phyloP scores from a whole-genome alignment of 2,329 filamentous ascomycete species.

The Pseudopithomyces chartarum region DNA sequence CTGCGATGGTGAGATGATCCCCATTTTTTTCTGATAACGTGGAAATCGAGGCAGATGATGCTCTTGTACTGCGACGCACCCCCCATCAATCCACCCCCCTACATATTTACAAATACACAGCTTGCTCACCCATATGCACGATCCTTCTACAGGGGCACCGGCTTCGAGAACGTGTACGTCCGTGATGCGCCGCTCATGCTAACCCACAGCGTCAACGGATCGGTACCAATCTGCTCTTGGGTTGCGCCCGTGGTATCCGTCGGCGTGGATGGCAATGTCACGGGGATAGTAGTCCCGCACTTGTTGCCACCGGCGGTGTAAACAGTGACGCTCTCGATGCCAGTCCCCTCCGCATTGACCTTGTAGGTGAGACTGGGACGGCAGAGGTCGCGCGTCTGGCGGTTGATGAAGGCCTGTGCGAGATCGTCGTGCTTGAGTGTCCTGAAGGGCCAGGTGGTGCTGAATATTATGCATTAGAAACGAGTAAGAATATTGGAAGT shows the following conservation, averaged over 20 bases:
- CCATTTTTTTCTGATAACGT: no score
- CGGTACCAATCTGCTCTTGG: constrained; percentile 59
- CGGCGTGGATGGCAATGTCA: constrained; percentile 57
- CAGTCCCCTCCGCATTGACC: constrained; percentile 48
- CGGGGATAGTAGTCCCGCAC: constrained; percentile 58
- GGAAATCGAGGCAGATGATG: no score
- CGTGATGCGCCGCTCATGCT: constrained; percentile 43
- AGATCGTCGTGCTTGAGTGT: constrained; percentile 63
- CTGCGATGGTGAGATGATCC: no score
- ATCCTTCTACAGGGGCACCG: constrained; percentile 28
- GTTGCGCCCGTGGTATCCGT: constrained; percentile 51
- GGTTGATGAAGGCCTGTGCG: constrained; percentile 57
- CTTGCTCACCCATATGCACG: neutral
- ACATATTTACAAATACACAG: neutral
- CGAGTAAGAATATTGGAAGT: neutral
- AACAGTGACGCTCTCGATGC: constrained; percentile 58
- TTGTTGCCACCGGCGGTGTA: constrained; percentile 53
- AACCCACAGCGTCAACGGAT: constrained; percentile 48
- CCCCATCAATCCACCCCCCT: neutral
- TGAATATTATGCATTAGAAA: constrained; percentile 17
- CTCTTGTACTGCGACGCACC: no score
- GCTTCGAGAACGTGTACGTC: constrained; percentile 38
- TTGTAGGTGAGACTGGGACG: constrained; percentile 55
- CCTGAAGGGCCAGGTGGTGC: constrained; percentile 57
- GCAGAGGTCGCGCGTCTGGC: constrained; percentile 60